Evolutionary conservation across 2,329 filamentous ascomycete genomes (phyloP), one percentile per base, ranked within the genome.

Genomic region (Massarina eburnea): DNA sequence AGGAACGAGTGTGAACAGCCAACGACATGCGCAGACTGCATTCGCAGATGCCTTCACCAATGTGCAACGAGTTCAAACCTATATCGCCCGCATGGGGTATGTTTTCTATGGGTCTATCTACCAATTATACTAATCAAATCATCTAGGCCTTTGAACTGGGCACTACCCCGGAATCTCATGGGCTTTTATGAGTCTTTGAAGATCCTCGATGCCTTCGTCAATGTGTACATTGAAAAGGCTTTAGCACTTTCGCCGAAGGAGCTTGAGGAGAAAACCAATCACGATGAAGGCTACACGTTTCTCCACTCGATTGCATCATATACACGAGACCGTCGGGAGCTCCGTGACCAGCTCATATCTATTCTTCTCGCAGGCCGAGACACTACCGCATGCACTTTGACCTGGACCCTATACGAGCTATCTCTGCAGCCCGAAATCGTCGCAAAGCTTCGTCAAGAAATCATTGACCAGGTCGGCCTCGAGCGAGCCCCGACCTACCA

Each of bases 351-450:
- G 70, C 76, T 96, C 38, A 80, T 69, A 18, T 63, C 59, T 35
- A 81, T 96, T 9, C 80, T 96, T 2, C 80, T 96, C 14, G 91
- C 91, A 1, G 91, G 89, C 10, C 81, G 88, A 18, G 91, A 96
- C 69, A 96, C 91, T 12, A 96, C 91, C 0, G 91, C 91, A 22
- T 82, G 79, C 14, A 90, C 88, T 0, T 78, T 96, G 0, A 87
- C 84, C 0, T 96, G 90, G 86, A 78, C 82, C 27, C 77, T 96
- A 48, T 95, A 94, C 69, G 89, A 96, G 69, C 78, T 96, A 2
- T 81, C 85, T 29, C 82, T 83, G 14, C 79, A 89, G 55, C 89
- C 90, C 0, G 73, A 81, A 2, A 78, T 82, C 2, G 80, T 90
- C 3, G 67, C 74, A 41, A 88, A 83, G 64, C 77, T 96, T 41